Conservation (phyloP, 2,329 filamentous ascomycete species). For the Curvularia lunata region DNA sequence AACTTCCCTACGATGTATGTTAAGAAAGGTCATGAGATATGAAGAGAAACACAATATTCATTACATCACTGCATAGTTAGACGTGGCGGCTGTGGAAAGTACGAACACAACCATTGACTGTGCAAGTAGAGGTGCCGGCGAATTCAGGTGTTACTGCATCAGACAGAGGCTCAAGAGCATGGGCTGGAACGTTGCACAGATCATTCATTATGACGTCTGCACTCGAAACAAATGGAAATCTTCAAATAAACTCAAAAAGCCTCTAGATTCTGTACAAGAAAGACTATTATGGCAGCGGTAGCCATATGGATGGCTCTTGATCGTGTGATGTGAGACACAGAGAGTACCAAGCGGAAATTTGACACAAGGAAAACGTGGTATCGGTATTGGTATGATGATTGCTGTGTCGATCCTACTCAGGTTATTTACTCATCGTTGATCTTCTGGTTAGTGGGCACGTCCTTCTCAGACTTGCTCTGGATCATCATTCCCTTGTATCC, state of each 20-base stretch:
- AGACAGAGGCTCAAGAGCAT: slow-evolving; percentile 9
- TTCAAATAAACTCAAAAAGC: slow-evolving; percentile 35
- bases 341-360: slow-evolving; percentile 46
- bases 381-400: slow-evolving; percentile 40
- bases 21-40: background rate
- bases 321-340: slow-evolving; percentile 43
- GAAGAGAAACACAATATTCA: background rate
- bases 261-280: slow-evolving; percentile 49
- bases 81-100: too few species aligned
- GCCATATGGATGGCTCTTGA: slow-evolving; percentile 33
- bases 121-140: too few species aligned
- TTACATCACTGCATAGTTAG: background rate
- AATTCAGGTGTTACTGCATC: too few species aligned
- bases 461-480: slow-evolving; percentile 48
- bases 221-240: slow-evolving; percentile 25
- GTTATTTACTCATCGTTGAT: slow-evolving; percentile 43
- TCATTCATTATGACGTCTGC: slow-evolving; percentile 24
- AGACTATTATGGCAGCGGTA: slow-evolving; percentile 47
- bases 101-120: too few species aligned
- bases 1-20: background rate
- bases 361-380: slow-evolving; percentile 47
- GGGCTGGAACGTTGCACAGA: slow-evolving; percentile 31
- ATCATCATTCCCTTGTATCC: slow-evolving; percentile 51
- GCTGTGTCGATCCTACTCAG: slow-evolving; percentile 27
- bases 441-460: slow-evolving; percentile 34